These are phyloP conservation scores for Cytospora chrysosperma DNA, from an alignment of 2,329 filamentous ascomycete genomes.

Conservation along the genomic window DNA sequence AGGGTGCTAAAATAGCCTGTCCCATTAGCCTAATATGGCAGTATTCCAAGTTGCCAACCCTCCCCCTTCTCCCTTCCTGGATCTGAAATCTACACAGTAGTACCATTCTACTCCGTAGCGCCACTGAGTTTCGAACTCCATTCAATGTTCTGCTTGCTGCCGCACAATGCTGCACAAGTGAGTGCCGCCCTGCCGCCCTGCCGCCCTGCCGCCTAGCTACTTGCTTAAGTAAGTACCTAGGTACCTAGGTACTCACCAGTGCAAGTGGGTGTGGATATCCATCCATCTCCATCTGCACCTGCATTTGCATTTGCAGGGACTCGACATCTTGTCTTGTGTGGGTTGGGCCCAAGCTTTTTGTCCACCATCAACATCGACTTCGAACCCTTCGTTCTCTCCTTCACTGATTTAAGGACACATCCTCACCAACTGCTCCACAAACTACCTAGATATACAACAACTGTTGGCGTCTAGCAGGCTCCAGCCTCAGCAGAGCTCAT, in stretches of 20 bases:
- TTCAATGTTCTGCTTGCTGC: not conserved
- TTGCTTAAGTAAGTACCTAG: no score
- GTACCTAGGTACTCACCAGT: no score
- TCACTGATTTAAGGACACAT: not conserved
- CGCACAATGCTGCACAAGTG: not conserved
- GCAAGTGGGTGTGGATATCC: not conserved
- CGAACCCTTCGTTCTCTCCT: not conserved
- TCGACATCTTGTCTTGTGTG: not conserved
- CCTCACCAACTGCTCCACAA: not conserved
- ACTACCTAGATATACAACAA: not conserved
- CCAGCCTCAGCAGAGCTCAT: not conserved
- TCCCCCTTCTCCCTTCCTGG: no score
- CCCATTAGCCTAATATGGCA: not conserved
- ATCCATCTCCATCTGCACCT: not conserved
- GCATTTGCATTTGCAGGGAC: not conserved
- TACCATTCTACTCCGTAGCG: no score
- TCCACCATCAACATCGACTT: not conserved
- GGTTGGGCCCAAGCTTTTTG: not conserved
- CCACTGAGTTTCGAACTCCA: not conserved
- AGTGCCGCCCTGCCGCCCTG: no score
- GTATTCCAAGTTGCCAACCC: no score
- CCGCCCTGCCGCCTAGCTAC: no score
- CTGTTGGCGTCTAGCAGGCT: not conserved
- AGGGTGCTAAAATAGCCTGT: not conserved
- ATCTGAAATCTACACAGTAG: no score